Conservation (phyloP, 176 grass and related monocot genomes). For the Puccinellia tenuiflora region DNA sequence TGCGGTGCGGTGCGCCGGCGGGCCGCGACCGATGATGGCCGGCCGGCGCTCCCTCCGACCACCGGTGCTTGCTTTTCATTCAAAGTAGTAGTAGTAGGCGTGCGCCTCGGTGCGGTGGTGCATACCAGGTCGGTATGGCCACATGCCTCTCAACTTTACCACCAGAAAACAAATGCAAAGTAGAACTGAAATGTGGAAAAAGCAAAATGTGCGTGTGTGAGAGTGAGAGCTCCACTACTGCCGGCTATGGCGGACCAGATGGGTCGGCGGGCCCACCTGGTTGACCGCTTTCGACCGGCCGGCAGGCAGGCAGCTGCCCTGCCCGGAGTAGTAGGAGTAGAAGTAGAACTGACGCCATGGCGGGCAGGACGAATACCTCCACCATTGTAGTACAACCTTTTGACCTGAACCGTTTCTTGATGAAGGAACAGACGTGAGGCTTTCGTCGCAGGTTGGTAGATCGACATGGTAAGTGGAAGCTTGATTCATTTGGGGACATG, state of each 20-base stretch:
- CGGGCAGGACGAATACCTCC: neutral
- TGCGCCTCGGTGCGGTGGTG: neutral
- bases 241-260: neutral
- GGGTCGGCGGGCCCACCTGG: neutral
- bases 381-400: no score
- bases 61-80: neutral
- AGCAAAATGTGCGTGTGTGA: neutral
- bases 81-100: neutral
- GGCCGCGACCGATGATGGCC: constrained; percentile 4
- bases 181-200: neutral
- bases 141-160: constrained; percentile 1
- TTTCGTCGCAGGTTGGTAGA: neutral
- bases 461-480: constrained; percentile 10
- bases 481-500: neutral
- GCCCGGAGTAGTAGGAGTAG: neutral
- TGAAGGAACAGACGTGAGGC: neutral
- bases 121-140: neutral
- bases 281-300: constrained; percentile 22
- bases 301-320: neutral
- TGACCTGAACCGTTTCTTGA: constrained; percentile 7
- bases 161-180: constrained; percentile 3
- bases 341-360: constrained; percentile 46
- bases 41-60: constrained; percentile 19
- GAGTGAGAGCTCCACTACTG: neutral
- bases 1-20: constrained; percentile 20